A percentile compares a stretch with the other conserved stretches of the same genome.
These are phyloP conservation scores for Trametes sanguinea DNA, from an alignment of 768 basidiomycete species.

Conservation along the genomic window DNA sequence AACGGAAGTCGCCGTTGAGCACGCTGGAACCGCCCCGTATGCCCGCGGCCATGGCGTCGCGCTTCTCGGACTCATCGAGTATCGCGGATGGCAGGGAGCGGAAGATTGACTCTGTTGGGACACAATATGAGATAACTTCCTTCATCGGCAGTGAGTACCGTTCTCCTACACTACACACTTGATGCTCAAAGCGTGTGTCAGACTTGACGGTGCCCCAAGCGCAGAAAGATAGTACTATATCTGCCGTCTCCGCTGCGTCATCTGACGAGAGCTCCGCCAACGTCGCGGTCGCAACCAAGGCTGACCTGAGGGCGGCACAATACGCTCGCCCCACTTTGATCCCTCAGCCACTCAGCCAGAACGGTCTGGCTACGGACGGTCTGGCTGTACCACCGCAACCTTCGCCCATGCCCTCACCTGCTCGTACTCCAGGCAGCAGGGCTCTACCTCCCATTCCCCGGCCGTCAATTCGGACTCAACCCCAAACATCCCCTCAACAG, in stretches of 20 bases:
- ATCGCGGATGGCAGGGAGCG: conserved; percentile 3
- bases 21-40: conserved; percentile 27
- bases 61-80: conserved; percentile 24
- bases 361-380: neutral
- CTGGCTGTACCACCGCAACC: neutral
- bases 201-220: conserved; percentile 38
- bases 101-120: conserved; percentile 47
- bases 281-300: conserved; percentile 3
- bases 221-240: conserved; percentile 21
- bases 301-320: conserved; percentile 2
- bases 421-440: conserved; percentile 3
- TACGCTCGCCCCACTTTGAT: conserved; percentile 17
- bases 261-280: conserved; percentile 10
- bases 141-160: conserved; percentile 57
- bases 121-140: conserved; percentile 72
- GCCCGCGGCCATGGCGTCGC: conserved; percentile 30
- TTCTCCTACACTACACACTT: neutral
- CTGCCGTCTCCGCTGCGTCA: conserved; percentile 1
- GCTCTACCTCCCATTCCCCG: conserved; percentile 7
- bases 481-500: neutral
- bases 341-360: neutral
- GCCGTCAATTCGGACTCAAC: neutral
- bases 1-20: neutral
- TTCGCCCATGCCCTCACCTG: neutral
- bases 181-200: conserved; percentile 14